Evolutionary conservation across 1,284 basidiomycete species (phyloP).

Genomic region (Dichomitus squalens): DNA sequence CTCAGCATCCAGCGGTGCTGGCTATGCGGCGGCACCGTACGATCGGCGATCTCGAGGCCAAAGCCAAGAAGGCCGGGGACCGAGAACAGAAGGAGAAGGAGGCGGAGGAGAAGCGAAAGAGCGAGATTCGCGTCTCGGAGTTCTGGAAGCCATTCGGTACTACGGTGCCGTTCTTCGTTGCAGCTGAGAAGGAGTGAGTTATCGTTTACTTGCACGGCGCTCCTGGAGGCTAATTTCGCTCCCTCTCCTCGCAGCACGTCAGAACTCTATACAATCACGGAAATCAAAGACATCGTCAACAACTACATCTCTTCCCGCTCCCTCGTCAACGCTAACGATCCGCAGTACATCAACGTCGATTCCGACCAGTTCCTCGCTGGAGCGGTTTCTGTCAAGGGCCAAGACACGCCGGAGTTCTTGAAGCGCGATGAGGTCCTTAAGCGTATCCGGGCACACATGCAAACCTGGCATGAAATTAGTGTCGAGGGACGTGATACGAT

Average conservation of each 20-base stretch:
- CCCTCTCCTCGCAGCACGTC: conserved; percentile 43
- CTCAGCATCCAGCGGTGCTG: conserved; percentile 58
- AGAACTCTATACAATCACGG: conserved; percentile 53
- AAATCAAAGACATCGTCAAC: conserved; percentile 61
- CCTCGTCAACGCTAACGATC: conserved; percentile 69
- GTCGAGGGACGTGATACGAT: conserved; percentile 53
- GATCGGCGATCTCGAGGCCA: conserved; percentile 62
- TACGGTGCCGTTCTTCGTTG: conserved; percentile 63
- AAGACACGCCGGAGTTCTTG: conserved; percentile 53
- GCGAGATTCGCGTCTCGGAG: conserved; percentile 61
- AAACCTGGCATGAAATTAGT: conserved; percentile 67
- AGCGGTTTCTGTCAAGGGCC: conserved; percentile 53
- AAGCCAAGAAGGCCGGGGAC: conserved; percentile 54
- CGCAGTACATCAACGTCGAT: conserved; percentile 72
- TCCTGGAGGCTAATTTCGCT: not conserved
- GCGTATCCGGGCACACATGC: conserved; percentile 64
- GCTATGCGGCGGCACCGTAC: conserved; percentile 58
- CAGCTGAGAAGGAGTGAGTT: conserved; percentile 56
- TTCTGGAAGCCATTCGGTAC: conserved; percentile 73
- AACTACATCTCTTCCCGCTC: conserved; percentile 61
- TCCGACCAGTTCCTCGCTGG: conserved; percentile 46
- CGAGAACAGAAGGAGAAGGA: conserved; percentile 48
- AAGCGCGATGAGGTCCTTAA: conserved; percentile 70
- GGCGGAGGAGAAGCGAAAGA: conserved; percentile 46
- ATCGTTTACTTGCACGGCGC: not conserved